Conservation (phyloP, 192 early-diverging fungal species). For the Coemansia sp. region DNA sequence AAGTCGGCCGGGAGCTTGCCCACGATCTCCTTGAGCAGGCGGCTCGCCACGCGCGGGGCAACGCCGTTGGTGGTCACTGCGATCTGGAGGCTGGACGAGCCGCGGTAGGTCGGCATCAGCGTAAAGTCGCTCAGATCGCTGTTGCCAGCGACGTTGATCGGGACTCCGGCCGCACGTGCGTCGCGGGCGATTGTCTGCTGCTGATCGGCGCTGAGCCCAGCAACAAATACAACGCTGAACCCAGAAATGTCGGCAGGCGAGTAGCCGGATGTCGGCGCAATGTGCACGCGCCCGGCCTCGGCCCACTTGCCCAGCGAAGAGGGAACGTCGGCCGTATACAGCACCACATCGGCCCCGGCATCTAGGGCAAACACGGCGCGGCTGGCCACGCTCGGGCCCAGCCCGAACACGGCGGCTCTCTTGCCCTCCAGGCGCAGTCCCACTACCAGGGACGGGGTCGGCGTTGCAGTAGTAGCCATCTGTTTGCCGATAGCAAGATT, state of each 20-base stretch:
- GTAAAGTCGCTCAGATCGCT: slow-evolving; percentile 74
- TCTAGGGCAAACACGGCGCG: slow-evolving; percentile 65
- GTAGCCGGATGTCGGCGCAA: slow-evolving; percentile 6
- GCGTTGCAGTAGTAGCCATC: background rate
- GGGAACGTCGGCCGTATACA: slow-evolving; percentile 38
- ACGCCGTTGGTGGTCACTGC: slow-evolving; percentile 74
- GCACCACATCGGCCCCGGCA: slow-evolving; percentile 59
- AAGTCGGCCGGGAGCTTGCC: slow-evolving; percentile 54
- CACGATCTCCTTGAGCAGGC: slow-evolving; percentile 59
- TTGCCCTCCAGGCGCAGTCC: slow-evolving; percentile 35
- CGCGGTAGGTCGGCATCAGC: slow-evolving; percentile 68
- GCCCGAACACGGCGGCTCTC: slow-evolving; percentile 60
- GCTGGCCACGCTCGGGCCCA: slow-evolving; percentile 57
- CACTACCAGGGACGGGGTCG: slow-evolving; percentile 34
- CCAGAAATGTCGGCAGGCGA: slow-evolving; percentile 9
- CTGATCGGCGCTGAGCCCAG: slow-evolving; percentile 25
- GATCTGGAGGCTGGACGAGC: slow-evolving; percentile 62
- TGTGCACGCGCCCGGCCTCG: slow-evolving; percentile 20
- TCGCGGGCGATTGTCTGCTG: slow-evolving; percentile 28
- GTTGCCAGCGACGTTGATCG: slow-evolving; percentile 72
- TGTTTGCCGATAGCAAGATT: background rate
- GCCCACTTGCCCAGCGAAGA: slow-evolving; percentile 36
- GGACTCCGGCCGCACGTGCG: slow-evolving; percentile 54
- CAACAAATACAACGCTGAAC: slow-evolving; percentile 41
- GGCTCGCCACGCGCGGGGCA: slow-evolving; percentile 60